Evolutionary conservation across 768 basidiomycete genomes (phyloP).

Genomic region (Rhodosporidiobolus odoratus): DNA sequence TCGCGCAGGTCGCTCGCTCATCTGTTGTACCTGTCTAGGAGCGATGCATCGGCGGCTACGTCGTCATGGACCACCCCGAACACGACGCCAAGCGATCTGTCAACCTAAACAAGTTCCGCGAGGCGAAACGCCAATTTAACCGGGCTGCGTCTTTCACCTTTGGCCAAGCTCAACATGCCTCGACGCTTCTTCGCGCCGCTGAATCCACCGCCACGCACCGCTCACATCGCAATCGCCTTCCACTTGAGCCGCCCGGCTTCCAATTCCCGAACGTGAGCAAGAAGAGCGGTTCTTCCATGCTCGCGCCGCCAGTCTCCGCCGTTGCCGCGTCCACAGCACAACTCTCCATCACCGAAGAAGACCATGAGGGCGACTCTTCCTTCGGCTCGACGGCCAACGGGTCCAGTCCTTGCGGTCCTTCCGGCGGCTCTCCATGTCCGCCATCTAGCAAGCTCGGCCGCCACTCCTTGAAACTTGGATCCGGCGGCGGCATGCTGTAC

Average conservation of each 20-base stretch:
- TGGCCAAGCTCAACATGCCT: slow-evolving; percentile 30
- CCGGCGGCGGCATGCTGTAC: slow-evolving; percentile 6
- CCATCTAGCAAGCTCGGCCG: slow-evolving; percentile 25
- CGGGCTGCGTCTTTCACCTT: slow-evolving; percentile 37
- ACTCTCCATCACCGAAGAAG: slow-evolving; percentile 33
- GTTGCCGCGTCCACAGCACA: slow-evolving; percentile 6
- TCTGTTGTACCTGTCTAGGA: slow-evolving; percentile 35
- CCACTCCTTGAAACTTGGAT: slow-evolving; percentile 22
- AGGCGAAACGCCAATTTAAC: slow-evolving; percentile 43
- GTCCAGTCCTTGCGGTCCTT: slow-evolving; percentile 21
- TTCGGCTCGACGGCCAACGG: slow-evolving; percentile 33
- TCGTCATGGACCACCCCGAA: slow-evolving; percentile 89
- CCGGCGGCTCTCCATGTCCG: slow-evolving; percentile 32
- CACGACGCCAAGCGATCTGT: slow-evolving; percentile 73
- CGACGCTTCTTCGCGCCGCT: slow-evolving; percentile 18
- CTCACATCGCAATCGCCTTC: not conserved
- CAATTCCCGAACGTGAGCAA: slow-evolving; percentile 16
- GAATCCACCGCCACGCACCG: not conserved
- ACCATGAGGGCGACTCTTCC: slow-evolving; percentile 37
- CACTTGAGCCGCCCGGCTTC: slow-evolving; percentile 27
- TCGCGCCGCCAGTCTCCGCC: not conserved
- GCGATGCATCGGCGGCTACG: slow-evolving; percentile 74
- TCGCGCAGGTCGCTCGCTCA: not conserved
- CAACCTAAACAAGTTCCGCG: slow-evolving; percentile 87
- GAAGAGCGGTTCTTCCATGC: not conserved